Evolutionary conservation across 306 rosid genomes (phyloP), one percentile per base, ranked within the genome.

Genomic region (Pueraria montana): DNA sequence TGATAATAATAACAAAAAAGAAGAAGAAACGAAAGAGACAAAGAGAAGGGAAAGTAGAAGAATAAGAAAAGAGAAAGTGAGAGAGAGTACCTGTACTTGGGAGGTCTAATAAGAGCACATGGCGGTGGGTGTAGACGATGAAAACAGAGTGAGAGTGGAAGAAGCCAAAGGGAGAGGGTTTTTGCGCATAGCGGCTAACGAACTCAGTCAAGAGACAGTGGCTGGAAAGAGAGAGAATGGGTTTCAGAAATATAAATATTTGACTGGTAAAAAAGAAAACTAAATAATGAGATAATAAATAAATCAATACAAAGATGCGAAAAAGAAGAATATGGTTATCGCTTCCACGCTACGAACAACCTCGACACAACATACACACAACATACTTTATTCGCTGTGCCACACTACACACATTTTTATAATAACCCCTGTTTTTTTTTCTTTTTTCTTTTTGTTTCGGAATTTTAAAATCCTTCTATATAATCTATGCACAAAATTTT

Each of bases 121-220:
- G 79, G 14, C 13, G 8, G 30, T 3, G 69, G 21, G 0, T 17
- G 49, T 8, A 65, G 59, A 62, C 46, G 74, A 78, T 8, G 77
- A 36, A 66, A 66, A 46, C 11, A 65, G 77, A 43, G 76, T 13
- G 76, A 66, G 79, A 59, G 52, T 58, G n/a, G 50, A 74, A n/a
- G 46, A 26, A 20, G 30, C 13, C 0, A 34, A 65, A 61, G 55
- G 3, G 59, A 56, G 40, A 61, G 86, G 86, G 70, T 65, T 83
- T 70, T 68, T 18, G 50, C 9, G n/a, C 62, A 30, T 9, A 65
- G 84, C 83, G 74, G 84, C 89, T 52, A 77, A 71, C 86, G 9
- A 82, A 76, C 71, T 24, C 55, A 76, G 77, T 9, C 46, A 76
- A 32, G 55, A 4, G 79, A 53, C 77, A 68, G 9, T 76, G 45